phyloP scores from a whole-genome alignment of 768 basidiomycete genomes.

The Nidula microcarpa region DNA sequence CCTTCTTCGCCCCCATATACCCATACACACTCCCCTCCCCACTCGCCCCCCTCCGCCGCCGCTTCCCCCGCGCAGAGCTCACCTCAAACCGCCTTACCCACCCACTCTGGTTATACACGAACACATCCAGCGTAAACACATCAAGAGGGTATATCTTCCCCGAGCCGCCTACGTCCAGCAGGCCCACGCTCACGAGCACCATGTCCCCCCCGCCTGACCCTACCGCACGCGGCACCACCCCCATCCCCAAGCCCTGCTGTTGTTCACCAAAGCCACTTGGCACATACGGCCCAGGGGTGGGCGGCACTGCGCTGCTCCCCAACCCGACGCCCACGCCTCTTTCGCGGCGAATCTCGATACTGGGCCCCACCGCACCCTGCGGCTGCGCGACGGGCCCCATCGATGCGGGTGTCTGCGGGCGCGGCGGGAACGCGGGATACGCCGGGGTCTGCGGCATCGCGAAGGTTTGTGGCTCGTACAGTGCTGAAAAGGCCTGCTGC shows the following conservation, averaged over 20 bases:
- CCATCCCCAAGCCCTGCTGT: slow-evolving; percentile 19
- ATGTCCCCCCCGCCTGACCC: slow-evolving; percentile 42
- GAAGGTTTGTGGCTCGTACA: slow-evolving; percentile 25
- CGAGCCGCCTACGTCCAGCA: slow-evolving; percentile 25
- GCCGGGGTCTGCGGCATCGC: slow-evolving; percentile 74
- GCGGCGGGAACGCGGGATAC: slow-evolving; percentile 45
- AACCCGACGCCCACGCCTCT: slow-evolving; percentile 35
- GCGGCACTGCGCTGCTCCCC: slow-evolving; percentile 30
- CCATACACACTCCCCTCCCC: slow-evolving; percentile 25
- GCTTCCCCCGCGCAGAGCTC: slow-evolving; percentile 55
- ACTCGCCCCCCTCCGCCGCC: slow-evolving; percentile 36
- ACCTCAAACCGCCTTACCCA: slow-evolving; percentile 80
- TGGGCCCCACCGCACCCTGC: slow-evolving; percentile 47
- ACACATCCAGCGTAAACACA: slow-evolving; percentile 79
- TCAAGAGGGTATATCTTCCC: slow-evolving; percentile 69
- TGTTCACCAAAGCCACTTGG: slow-evolving; percentile 36
- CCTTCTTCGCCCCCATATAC: slow-evolving; percentile 27
- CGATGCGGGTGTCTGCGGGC: slow-evolving; percentile 50
- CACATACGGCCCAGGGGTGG: slow-evolving; percentile 55
- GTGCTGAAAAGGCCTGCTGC: slow-evolving; percentile 4
- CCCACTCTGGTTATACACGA: slow-evolving; percentile 79
- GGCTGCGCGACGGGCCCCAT: slow-evolving; percentile 53
- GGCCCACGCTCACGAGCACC: slow-evolving; percentile 68
- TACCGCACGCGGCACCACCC: slow-evolving; percentile 20
- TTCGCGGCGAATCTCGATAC: slow-evolving; percentile 67